Base-by-base conservation (phyloP, 257 asterid genomes). In the Solanum pinnatisectum region DNA sequence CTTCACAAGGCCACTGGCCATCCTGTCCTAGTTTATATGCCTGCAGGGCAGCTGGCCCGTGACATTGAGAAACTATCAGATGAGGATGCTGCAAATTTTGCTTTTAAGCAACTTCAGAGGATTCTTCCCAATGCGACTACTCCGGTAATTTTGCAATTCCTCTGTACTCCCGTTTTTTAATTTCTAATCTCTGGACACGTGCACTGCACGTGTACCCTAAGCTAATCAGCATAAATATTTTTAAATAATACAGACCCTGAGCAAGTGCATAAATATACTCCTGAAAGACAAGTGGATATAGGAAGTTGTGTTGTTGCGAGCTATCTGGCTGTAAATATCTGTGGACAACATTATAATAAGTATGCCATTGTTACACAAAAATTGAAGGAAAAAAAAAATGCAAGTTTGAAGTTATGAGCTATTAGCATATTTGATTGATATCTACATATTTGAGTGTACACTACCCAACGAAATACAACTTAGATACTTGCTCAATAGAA, bases 1-100 rank as follows among this genome's bases (percentile, higher is more conserved):
- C 93, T 97, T 91, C 99, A 97, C 94, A 96, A 97, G 93, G 99
- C 99, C 56, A 97, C 99, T 5, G 98, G 98, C 36, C 96, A 95
- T 88, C 60, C 95, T 4, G 98, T 96, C 89, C 99, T 97, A 49
- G 99, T 97, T 89, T 97, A 97, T 89, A 97, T 97, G 99, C 99
- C 99, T 32, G 97, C 99, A 0, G 99, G 99, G 32, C 92, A 94
- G 88, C 89, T 97, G 88, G 99, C 99, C 59, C 99, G 95, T 35
- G 99, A 97, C 85, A 94, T 96, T 52, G 98, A 92, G 90, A 96
- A 96, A 88, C 92, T 94, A 96, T 91, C 98, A 3, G 98, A 97
- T 67, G 98, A 96, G 90, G 93, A 91, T 84, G 99, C 99, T 83
- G 99, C 98, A 35, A 92, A 92, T 91, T 94, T 97, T 87, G 99